Conservation (phyloP, 352 stramenopile species). For the Globisporangium okanoganense region DNA sequence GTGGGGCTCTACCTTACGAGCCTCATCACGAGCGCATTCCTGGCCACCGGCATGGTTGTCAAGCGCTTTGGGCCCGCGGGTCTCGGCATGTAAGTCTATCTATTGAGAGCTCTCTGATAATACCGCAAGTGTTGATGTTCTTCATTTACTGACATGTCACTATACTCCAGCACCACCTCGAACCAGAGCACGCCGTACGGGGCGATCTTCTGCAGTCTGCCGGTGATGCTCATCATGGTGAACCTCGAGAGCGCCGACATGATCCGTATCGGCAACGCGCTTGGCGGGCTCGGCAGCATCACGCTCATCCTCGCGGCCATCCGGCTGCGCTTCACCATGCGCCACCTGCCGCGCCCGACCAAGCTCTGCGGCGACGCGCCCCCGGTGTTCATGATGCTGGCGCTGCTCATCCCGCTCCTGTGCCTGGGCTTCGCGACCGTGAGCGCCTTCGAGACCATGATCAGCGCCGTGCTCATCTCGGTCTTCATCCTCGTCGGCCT, state of each 20-base stretch:
- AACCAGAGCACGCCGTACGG: slow-evolving; percentile 24
- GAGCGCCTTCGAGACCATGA: slow-evolving; percentile 38
- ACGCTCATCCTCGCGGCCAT: slow-evolving; percentile 36
- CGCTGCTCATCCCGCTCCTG: slow-evolving; percentile 31
- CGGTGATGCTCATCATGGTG: slow-evolving; percentile 53
- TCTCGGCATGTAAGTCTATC: slow-evolving; percentile 30
- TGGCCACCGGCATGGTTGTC: slow-evolving; percentile 50
- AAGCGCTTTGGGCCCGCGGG: slow-evolving; percentile 45
- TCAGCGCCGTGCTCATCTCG: slow-evolving; percentile 30
- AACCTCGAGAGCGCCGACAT: slow-evolving; percentile 50
- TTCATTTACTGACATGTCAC: not conserved
- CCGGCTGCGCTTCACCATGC: slow-evolving; percentile 32
- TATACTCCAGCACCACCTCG: slow-evolving; percentile 19
- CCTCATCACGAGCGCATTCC: slow-evolving; percentile 43
- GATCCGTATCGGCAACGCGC: slow-evolving; percentile 48
- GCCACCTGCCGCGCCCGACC: slow-evolving; percentile 28
- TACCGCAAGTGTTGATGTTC: too few species aligned
- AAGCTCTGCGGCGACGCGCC: slow-evolving; percentile 40
- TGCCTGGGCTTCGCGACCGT: slow-evolving; percentile 30
- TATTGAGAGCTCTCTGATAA: not conserved
- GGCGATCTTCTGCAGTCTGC: slow-evolving; percentile 52
- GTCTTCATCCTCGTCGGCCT: slow-evolving; percentile 52
- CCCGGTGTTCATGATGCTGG: slow-evolving; percentile 24
- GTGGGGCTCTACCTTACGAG: slow-evolving; percentile 42
- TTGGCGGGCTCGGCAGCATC: slow-evolving; percentile 40